Evolutionary conservation across 202 grass and related monocot genomes (phyloP), one percentile per base, ranked within the genome.

Genomic region (Dendrocalamus latiflorus): DNA sequence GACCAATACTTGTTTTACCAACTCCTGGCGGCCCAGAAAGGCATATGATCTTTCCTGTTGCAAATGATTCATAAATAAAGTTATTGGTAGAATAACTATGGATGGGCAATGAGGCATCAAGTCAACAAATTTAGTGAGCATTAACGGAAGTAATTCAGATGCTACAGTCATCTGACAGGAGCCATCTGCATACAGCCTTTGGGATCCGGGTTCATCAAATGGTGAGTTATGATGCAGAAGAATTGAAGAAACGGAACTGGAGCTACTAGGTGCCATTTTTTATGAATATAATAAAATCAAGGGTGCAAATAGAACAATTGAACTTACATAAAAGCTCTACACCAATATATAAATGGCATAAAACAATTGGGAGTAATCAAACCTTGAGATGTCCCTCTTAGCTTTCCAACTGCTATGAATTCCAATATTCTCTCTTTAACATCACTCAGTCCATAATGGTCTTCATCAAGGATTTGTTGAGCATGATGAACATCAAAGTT

Each of bases 341-440:
- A 28, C 26, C 24, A 70, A 63, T 55, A 51, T 15, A 76, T 26
- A 87, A 87, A 59, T 79, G 36, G 5, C 18, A 74, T 59, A 36
- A 34, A 68, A 28, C 41, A 17, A 26, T 65, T 12, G 54, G n/a
- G 22, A 33, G 7, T 25, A 81, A 60, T 75, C 61, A 79, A 91
- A 94, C 96, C 96, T 99, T 99, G 96, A 63, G 96, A 96, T 59
- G 85, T 92, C 57, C 96, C 96, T 90, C 91, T 99, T 80, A 99
- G 74, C 89, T 95, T 99, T 47, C 96, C 93, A 77, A 99, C 96
- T 60, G 96, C 96, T 90, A 99, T 99, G 70, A 99, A 99, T 75
- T 99, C 96, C 59, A 99, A 77, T 87, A 99, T 99, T 75, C 96
- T 95, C 81, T 99, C 96, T 84, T 99, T 99, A 15, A 99, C 91